Percentiles rank a stretch among this genome's conserved stretches.
Conservation (phyloP, 495 filamentous ascomycete genomes). For the Lasiosphaeria hispida region DNA sequence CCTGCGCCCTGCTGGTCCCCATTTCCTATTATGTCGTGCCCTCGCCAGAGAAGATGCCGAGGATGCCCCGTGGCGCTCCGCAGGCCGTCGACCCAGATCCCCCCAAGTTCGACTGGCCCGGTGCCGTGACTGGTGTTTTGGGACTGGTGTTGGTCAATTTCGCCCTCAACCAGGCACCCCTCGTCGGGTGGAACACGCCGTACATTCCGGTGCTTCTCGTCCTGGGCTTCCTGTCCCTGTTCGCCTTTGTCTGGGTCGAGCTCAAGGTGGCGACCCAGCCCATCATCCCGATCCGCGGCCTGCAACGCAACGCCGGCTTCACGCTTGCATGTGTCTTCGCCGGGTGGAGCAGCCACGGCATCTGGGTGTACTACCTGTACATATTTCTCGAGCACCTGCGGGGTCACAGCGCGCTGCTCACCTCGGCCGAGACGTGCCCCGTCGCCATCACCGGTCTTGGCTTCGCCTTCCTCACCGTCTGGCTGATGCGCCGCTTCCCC, state of each 20-base stretch:
- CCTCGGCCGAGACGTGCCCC: slow-evolving; percentile 28
- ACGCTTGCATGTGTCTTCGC: slow-evolving; percentile 54
- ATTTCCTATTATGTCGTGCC: slow-evolving; percentile 49
- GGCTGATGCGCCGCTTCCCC: slow-evolving; percentile 42
- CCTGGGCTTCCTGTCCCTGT: slow-evolving; percentile 50
- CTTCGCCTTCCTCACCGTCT: slow-evolving; percentile 42
- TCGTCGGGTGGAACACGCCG: slow-evolving; percentile 54
- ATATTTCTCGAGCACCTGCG: slow-evolving; percentile 53
- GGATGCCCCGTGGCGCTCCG: not conserved
- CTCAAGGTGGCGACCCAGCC: slow-evolving; percentile 38
- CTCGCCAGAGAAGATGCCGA: slow-evolving; percentile 35
- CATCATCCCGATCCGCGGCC: slow-evolving; percentile 50
- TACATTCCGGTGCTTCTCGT: slow-evolving; percentile 52
- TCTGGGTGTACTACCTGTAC: slow-evolving; percentile 57
- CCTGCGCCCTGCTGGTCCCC: slow-evolving; percentile 40
- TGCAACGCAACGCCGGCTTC: slow-evolving; percentile 49
- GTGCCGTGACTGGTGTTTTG: slow-evolving; percentile 49
- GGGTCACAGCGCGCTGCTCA: slow-evolving; percentile 43
- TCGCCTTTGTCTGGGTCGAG: slow-evolving; percentile 52
- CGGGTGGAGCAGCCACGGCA: slow-evolving; percentile 62
- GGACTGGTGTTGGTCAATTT: slow-evolving; percentile 58
- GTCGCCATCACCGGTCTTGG: slow-evolving; percentile 33
- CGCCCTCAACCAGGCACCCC: slow-evolving; percentile 57
- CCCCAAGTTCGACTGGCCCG: slow-evolving; percentile 49
- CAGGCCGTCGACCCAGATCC: not conserved